A percentile compares a stretch with the other conserved stretches of the same genome.
Evolutionary conservation across 1,139 yeast species (phyloP).

Genomic region (Candida sp.): DNA sequence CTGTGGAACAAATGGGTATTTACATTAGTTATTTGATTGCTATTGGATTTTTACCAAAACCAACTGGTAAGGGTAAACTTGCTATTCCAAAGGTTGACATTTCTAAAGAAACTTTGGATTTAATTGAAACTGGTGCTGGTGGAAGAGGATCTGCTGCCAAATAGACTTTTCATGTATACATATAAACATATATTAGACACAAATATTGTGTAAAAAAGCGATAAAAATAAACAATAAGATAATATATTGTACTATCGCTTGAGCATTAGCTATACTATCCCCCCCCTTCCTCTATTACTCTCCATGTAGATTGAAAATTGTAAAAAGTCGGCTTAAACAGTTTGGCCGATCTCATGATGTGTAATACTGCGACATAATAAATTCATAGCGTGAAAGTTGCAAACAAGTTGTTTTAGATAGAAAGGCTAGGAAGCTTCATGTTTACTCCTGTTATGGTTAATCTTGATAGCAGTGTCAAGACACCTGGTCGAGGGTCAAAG

Average conservation of each 20-base stretch:
- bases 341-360: neutral
- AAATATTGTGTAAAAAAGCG: no score
- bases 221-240: no score
- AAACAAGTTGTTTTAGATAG: neutral
- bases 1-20: conserved; percentile 60
- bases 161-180: conserved; percentile 9
- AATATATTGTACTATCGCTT: no score
- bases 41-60: conserved; percentile 73
- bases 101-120: conserved; percentile 55
- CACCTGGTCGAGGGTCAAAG: neutral
- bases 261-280: no score
- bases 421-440: neutral
- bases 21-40: conserved; percentile 78
- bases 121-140: conserved; percentile 81
- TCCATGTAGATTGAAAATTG: no score
- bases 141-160: conserved; percentile 70
- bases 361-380: neutral
- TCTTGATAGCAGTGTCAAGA: neutral
- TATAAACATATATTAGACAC: no score
- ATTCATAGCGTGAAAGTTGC: neutral
- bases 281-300: no score
- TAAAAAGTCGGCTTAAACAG: neutral
- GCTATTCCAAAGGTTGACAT: conserved; percentile 59
- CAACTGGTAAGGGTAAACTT: conserved; percentile 38
- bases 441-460: neutral